Base-by-base conservation (phyloP, 2,329 filamentous ascomycete genomes). In the Pseudogymnoascus sp. region DNA sequence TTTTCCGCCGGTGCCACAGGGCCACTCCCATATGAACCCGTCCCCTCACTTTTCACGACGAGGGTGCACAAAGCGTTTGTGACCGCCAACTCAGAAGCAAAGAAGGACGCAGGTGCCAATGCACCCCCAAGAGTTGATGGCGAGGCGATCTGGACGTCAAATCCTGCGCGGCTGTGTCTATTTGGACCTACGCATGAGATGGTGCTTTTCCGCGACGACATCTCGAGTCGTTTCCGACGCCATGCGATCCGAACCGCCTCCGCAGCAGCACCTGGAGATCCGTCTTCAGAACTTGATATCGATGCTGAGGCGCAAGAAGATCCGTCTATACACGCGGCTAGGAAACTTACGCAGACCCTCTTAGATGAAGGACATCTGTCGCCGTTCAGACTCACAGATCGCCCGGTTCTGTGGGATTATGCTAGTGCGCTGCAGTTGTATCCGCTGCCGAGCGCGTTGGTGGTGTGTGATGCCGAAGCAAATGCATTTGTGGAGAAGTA, bases 321-420 rank as follows among this genome's bases (percentile, higher is more conserved):
- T 62, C 5, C 60, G 62, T 14, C 63, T 63, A 70, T 83, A 19
- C 80, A 80, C 61, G 80, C 84, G 5, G 88, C 89, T 6, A 84
- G 88, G 63, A 89, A 90, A 68, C 82, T 97, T 1, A 92, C 96
- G 69, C 95, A 96, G 73, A 96, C 93, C 0, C 74, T 99, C 8
- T 82, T 99, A 6, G 92, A 96, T 68, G 94, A 99, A 76, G 91
- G 91, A 4, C 89, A 91, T 66, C 82, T 99, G 9, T 87, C 90
- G 0, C 94, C 94, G 0, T 99, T 97, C 74, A 86, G 90, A 0
- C 82, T 92, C n/a, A 77, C 85, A 0, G 81, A 85, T 33, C 84
- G 93, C 1, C 94, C 94, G 0, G 84, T 96, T 4, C 84, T 96
- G 67, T 97, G 94, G 94, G 93, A 97, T 74, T 91, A 89, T 73